Percentiles rank a stretch among this genome's conserved stretches.
Evolutionary conservation across 2,329 filamentous ascomycete species (phyloP).

Genomic region (Coniochaeta sp.): DNA sequence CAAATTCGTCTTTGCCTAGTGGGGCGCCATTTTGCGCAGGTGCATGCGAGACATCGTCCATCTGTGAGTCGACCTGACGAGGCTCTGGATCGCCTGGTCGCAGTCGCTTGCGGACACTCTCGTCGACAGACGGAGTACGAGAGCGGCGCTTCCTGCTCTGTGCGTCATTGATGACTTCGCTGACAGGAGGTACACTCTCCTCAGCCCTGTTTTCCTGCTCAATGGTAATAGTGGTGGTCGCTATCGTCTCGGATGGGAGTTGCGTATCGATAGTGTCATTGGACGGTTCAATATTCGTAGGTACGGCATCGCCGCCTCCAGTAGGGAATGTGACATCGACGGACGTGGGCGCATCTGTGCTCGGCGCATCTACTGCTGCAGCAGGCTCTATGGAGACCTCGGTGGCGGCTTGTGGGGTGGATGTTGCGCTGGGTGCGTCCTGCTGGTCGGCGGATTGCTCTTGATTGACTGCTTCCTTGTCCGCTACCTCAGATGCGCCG

Average conservation of each 20-base stretch:
- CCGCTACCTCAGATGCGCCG: not conserved
- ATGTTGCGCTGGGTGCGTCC: not conserved
- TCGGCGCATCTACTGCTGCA: conserved; percentile 6
- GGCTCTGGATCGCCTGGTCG: conserved; percentile 8
- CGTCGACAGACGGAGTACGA: conserved; percentile 14
- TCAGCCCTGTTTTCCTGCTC: not conserved
- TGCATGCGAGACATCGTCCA: conserved; percentile 8
- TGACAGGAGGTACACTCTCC: not conserved
- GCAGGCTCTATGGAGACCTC: not conserved
- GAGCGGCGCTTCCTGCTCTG: conserved; percentile 16
- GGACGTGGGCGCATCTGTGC: conserved; percentile 7
- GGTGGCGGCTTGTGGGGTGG: not conserved
- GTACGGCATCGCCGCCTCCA: conserved; percentile 1
- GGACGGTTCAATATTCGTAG: conserved; percentile 8
- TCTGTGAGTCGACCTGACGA: conserved; percentile 12
- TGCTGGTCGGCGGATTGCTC: conserved; percentile 10
- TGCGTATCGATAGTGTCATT: not conserved
- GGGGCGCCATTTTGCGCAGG: not conserved
- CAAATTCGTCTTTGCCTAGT: not conserved
- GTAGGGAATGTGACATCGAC: not conserved
- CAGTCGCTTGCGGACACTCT: conserved; percentile 12
- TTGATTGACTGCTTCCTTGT: conserved; percentile 23
- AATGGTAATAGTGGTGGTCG: conserved; percentile 2
- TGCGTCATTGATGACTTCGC: conserved; percentile 10
- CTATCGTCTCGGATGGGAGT: not conserved